Percentiles rank a stretch among this genome's conserved stretches.
phyloP scores from a whole-genome alignment of 2,329 filamentous ascomycete species.

The Claviceps maximensis region DNA sequence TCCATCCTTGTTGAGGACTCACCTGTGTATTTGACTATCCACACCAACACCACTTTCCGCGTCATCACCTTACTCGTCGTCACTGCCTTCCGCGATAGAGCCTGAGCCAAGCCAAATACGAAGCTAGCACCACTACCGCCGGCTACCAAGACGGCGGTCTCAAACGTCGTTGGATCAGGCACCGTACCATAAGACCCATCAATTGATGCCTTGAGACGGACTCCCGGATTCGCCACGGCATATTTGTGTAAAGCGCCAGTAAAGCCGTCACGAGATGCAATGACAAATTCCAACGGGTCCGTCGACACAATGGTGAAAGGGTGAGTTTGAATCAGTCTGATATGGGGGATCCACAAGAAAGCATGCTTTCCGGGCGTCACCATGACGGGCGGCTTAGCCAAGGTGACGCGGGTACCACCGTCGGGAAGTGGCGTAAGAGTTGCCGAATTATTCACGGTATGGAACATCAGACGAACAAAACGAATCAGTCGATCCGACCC shows the following conservation, averaged over 20 bases:
- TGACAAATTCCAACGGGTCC: constrained; percentile 42
- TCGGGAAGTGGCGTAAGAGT: constrained; percentile 39
- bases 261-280: constrained; percentile 45
- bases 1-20: constrained; percentile 7
- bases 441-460: constrained; percentile 37
- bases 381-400: constrained; percentile 33
- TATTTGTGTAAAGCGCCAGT: constrained; percentile 40
- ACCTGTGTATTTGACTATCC: constrained; percentile 26
- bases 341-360: constrained; percentile 48
- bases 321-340: constrained; percentile 45
- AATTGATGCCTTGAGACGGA: constrained; percentile 34
- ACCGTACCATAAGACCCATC: constrained; percentile 47
- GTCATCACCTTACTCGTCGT: constrained; percentile 5
- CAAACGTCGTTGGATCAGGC: constrained; percentile 36
- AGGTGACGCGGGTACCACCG: constrained; percentile 40
- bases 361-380: constrained; percentile 45
- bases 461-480: constrained; percentile 26
- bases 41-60: constrained; percentile 24
- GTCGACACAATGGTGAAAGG: constrained; percentile 48
- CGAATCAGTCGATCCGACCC: constrained; percentile 36
- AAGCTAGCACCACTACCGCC: constrained; percentile 51
- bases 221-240: constrained; percentile 36
- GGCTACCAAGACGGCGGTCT: constrained; percentile 45
- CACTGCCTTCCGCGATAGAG: constrained; percentile 20
- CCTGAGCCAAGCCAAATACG: constrained; percentile 26